A percentile compares a stretch with the other conserved stretches of the same genome.
Evolutionary conservation across 2,329 filamentous ascomycete species (phyloP).

Genomic region (Aspergillus cejpii): DNA sequence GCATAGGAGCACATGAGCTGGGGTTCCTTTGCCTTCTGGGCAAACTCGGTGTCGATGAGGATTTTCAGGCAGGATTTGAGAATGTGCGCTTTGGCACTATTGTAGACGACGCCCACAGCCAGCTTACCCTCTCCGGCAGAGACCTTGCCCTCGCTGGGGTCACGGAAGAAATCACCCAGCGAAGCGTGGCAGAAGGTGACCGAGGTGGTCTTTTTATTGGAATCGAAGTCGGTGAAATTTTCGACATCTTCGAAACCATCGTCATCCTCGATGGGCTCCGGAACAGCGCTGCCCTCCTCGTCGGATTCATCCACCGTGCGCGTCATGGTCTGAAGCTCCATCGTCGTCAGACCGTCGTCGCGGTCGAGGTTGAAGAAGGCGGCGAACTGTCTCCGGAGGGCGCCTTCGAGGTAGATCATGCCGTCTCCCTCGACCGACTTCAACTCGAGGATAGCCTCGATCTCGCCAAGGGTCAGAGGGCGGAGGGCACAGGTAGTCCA

Average conservation of each 20-base stretch:
- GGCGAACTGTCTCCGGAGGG: slow-evolving; percentile 41
- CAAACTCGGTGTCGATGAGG: neutral
- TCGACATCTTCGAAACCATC: slow-evolving; percentile 10
- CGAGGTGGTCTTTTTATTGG: slow-evolving; percentile 13
- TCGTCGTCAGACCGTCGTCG: slow-evolving; percentile 34
- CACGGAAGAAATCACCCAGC: slow-evolving; percentile 20
- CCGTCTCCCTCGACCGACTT: slow-evolving; percentile 37
- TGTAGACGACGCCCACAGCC: slow-evolving; percentile 15
- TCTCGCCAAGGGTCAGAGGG: slow-evolving; percentile 40
- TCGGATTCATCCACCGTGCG: slow-evolving; percentile 5
- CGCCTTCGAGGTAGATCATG: slow-evolving; percentile 35
- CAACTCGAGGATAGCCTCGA: slow-evolving; percentile 43
- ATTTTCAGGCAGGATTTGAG: slow-evolving; percentile 4
- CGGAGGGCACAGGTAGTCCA: slow-evolving; percentile 45
- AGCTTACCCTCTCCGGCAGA: slow-evolving; percentile 7
- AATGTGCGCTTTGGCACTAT: slow-evolving; percentile 9
- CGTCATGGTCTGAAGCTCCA: slow-evolving; percentile 11
- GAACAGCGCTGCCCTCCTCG: slow-evolving; percentile 3
- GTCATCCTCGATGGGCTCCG: neutral
- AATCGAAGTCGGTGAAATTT: slow-evolving; percentile 14
- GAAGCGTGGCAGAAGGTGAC: slow-evolving; percentile 22
- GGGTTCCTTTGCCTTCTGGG: neutral
- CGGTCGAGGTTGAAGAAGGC: slow-evolving; percentile 45
- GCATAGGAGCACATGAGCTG: neutral
- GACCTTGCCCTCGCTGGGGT: slow-evolving; percentile 11